These are phyloP conservation scores for Pythium rishiriense DNA, from an alignment of 352 stramenopile species.

Conservation along the genomic window DNA sequence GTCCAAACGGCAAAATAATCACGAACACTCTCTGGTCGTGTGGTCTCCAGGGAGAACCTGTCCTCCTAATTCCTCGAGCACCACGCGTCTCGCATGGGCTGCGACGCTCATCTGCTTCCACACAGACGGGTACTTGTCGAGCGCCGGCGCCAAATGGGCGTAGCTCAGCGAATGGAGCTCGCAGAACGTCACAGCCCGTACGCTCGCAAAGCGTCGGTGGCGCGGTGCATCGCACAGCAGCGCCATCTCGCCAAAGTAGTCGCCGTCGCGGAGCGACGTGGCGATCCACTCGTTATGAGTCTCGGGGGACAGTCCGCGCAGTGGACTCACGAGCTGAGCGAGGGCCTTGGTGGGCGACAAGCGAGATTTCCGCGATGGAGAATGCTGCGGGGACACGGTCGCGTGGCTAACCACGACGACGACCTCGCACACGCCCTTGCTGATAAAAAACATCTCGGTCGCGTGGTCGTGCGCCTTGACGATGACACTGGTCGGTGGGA, in stretches of 20 bases:
- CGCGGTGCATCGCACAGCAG: slow-evolving; percentile 32
- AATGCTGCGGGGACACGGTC: background rate
- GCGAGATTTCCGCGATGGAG: background rate
- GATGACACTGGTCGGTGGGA: slow-evolving; percentile 15
- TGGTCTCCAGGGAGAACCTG: background rate
- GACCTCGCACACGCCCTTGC: slow-evolving; percentile 20
- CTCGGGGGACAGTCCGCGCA: background rate
- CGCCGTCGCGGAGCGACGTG: slow-evolving; percentile 26
- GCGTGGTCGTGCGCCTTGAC: slow-evolving; percentile 16
- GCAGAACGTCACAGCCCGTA: slow-evolving; percentile 10
- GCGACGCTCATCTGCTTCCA: slow-evolving; percentile 1
- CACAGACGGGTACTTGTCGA: slow-evolving; percentile 15
- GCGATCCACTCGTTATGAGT: background rate
- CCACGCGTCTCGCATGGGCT: background rate
- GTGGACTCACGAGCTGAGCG: slow-evolving; percentile 3
- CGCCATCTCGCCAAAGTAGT: slow-evolving; percentile 84
- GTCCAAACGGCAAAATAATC: too few species aligned
- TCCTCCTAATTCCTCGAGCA: slow-evolving; percentile 4
- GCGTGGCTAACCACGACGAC: background rate
- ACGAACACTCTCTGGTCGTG: background rate
- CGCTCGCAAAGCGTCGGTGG: slow-evolving; percentile 14
- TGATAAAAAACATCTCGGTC: slow-evolving; percentile 26
- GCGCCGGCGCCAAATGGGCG: slow-evolving; percentile 4
- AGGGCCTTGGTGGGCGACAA: slow-evolving; percentile 1
- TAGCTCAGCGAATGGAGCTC: slow-evolving; percentile 25